Evolutionary conservation across 257 asterid species (phyloP).

Genomic region (Petunia secreta): DNA sequence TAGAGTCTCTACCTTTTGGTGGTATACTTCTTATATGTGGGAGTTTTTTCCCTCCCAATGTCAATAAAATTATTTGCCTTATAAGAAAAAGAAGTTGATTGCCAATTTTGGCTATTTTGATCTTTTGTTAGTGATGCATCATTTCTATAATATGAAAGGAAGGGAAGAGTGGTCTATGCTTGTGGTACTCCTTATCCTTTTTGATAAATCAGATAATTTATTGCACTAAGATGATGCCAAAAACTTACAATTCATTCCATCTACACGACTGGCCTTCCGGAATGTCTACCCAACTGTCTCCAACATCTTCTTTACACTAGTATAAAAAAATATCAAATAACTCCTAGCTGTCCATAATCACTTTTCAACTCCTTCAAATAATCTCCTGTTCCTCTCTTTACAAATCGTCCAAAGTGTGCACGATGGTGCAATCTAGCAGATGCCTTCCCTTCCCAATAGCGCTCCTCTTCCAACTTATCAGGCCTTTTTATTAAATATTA

Average conservation of each 20-base stretch:
- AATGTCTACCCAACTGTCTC: conserved; percentile 1
- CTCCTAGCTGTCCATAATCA: neutral
- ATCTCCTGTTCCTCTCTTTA: conserved; percentile 17
- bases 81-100: no score
- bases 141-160: neutral
- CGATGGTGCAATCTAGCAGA: neutral
- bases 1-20: no score
- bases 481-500: neutral
- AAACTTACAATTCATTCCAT: conserved; percentile 1
- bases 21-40: no score
- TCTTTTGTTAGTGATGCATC: neutral
- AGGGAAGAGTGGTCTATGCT: conserved; percentile 4
- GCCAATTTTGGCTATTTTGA: neutral
- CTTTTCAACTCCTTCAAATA: neutral
- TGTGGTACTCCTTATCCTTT: neutral
- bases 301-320: neutral
- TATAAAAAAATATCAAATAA: conserved; percentile 2
- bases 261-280: conserved; percentile 8
- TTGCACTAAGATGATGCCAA: conserved; percentile 8
- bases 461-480: neutral
- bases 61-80: no score
- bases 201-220: neutral
- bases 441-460: neutral
- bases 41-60: no score
- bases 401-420: neutral